phyloP scores from a whole-genome alignment of 768 basidiomycete species.

The Xerocomellus intermedius region DNA sequence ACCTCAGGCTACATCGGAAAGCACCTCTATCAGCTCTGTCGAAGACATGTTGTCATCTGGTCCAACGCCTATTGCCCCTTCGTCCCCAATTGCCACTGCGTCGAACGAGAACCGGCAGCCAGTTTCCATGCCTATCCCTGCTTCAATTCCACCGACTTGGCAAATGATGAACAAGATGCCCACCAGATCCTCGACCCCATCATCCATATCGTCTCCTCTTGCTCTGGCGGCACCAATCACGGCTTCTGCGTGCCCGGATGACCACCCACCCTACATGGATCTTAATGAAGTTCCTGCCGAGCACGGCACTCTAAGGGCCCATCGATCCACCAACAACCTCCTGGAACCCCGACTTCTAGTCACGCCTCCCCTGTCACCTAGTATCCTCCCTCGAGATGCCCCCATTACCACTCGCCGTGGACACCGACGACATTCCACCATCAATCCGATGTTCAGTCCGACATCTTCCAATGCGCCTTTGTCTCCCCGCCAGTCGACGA shows the following conservation, averaged over 20 bases:
- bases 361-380: constrained; percentile 72
- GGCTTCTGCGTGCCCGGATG: constrained; percentile 60
- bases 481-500: constrained; percentile 84
- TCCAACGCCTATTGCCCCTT: constrained; percentile 68
- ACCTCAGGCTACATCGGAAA: constrained; percentile 12
- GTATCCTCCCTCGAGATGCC: constrained; percentile 53
- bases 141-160: constrained; percentile 47
- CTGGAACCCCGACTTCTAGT: constrained; percentile 63
- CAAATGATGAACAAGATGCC: constrained; percentile 47
- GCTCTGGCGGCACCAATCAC: constrained; percentile 84
- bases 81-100: constrained; percentile 36
- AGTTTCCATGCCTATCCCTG: constrained; percentile 36
- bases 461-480: constrained; percentile 53
- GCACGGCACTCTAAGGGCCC: constrained; percentile 52
- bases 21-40: constrained; percentile 18
- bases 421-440: constrained; percentile 71
- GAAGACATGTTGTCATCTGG: constrained; percentile 44
- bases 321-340: constrained; percentile 65
- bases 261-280: constrained; percentile 61
- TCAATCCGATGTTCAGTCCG: constrained; percentile 61
- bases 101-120: constrained; percentile 24
- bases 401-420: constrained; percentile 46
- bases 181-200: constrained; percentile 84
- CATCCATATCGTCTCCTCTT: constrained; percentile 83
- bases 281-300: constrained; percentile 51